Evolutionary conservation across 257 asterid genomes (phyloP).

Genomic region (Nicotiana tabacum): DNA sequence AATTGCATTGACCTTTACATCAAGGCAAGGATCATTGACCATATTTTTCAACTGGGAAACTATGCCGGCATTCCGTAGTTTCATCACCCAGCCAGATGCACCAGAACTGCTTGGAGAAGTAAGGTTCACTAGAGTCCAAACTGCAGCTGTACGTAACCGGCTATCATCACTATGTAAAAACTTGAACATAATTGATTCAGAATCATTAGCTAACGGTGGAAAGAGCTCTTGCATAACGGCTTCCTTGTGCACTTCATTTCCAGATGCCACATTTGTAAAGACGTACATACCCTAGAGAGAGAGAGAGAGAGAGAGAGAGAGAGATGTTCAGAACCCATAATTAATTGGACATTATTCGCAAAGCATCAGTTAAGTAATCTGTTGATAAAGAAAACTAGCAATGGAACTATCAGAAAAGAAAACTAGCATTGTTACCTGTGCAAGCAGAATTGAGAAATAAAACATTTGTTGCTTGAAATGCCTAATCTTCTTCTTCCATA

Average conservation of each 20-base stretch:
- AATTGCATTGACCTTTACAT: slow-evolving; percentile 61
- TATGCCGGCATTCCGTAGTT: slow-evolving; percentile 56
- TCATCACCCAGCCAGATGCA: slow-evolving; percentile 44
- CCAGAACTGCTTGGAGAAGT: slow-evolving; percentile 67
- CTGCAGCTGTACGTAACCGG: slow-evolving; percentile 68
- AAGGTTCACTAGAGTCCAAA: slow-evolving; percentile 80
- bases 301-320: background rate
- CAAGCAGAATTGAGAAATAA: background rate
- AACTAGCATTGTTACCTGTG: background rate
- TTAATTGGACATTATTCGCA: background rate
- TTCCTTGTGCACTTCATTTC: slow-evolving; percentile 82
- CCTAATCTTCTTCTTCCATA: background rate
- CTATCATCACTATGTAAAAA: slow-evolving; percentile 64
- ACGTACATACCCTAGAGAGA: slow-evolving; percentile 60
- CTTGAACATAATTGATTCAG: slow-evolving; percentile 45
- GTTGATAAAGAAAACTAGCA: background rate
- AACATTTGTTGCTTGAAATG: background rate
- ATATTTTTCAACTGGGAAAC: slow-evolving; percentile 61
- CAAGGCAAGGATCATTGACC: slow-evolving; percentile 80
- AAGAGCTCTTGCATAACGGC: slow-evolving; percentile 73
- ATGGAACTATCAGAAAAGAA: background rate
- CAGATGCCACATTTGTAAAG: slow-evolving; percentile 78
- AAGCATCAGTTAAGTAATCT: background rate
- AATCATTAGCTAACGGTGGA: slow-evolving; percentile 29
- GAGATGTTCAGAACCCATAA: background rate